These are phyloP conservation scores for Prosopis cineraria DNA, from an alignment of 306 rosid species.

Conservation along the genomic window DNA sequence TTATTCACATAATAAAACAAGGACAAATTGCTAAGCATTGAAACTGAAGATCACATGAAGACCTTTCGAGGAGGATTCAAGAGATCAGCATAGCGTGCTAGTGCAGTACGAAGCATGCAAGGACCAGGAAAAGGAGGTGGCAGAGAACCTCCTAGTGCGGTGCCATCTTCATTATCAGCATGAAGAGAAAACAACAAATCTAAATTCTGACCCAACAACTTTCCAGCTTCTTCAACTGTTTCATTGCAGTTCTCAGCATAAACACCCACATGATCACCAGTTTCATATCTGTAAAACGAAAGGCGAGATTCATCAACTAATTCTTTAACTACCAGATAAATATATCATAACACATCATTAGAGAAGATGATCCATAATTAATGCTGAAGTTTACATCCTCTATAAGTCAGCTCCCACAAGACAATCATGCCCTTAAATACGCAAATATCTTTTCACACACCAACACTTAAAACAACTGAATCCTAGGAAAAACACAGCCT, in stretches of 20 bases:
- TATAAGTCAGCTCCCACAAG: background rate
- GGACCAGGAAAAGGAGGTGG: constrained; percentile 93
- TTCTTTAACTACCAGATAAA: constrained; percentile 17
- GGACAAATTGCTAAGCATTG: constrained; percentile 2
- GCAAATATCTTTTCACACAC: constrained; percentile 5
- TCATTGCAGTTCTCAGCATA: constrained; percentile 79
- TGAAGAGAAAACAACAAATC: constrained; percentile 74
- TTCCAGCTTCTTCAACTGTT: constrained; percentile 81
- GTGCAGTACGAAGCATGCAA: constrained; percentile 70
- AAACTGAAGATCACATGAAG: constrained; percentile 24
- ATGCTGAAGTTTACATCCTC: background rate
- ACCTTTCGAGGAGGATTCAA: constrained; percentile 93
- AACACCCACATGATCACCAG: too few species aligned
- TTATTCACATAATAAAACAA: background rate
- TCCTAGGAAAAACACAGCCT: background rate
- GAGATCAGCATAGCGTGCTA: constrained; percentile 82
- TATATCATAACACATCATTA: constrained; percentile 9
- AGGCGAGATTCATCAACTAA: constrained; percentile 29
- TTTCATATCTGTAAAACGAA: constrained; percentile 73
- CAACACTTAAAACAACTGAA: background rate
- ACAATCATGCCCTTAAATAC: constrained; percentile 6
- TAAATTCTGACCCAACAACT: constrained; percentile 69
- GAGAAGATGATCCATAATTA: constrained; percentile 2
- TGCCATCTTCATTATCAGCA: constrained; percentile 82
- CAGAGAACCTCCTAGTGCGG: constrained; percentile 77